Evolutionary conservation across 2,329 filamentous ascomycete genomes (phyloP).

Genomic region (Epichloe gansuensis): DNA sequence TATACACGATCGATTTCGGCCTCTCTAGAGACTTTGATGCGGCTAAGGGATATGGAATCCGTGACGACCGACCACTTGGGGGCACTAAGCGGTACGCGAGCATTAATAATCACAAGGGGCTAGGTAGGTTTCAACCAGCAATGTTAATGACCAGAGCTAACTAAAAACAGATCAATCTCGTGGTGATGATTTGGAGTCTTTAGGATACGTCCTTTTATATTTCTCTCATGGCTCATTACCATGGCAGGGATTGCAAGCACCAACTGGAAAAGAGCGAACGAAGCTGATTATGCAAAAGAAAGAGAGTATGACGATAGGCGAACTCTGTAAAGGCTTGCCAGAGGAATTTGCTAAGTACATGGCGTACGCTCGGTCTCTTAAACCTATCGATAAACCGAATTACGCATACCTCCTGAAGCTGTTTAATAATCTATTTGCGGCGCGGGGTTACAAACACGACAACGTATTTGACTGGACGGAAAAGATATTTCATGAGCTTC

Average conservation of each 20-base stretch:
- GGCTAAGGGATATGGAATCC: background rate
- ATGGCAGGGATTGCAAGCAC: background rate
- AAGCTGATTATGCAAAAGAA: conserved; percentile 11
- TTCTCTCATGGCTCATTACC: background rate
- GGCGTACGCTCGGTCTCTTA: conserved; percentile 61
- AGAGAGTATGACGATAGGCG: conserved; percentile 48
- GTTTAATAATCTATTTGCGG: conserved; percentile 59
- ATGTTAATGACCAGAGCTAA: background rate
- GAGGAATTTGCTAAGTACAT: conserved; percentile 66
- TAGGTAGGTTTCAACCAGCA: background rate
- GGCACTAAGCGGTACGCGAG: background rate
- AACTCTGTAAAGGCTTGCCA: conserved; percentile 61
- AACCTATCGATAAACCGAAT: conserved; percentile 64
- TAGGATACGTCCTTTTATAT: conserved; percentile 3
- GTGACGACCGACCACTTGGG: background rate
- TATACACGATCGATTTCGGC: conserved; percentile 98
- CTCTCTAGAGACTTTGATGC: conserved; percentile 40
- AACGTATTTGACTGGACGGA: conserved; percentile 66
- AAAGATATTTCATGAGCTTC: conserved; percentile 10
- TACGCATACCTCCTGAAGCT: conserved; percentile 66
- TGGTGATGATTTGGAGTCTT: conserved; percentile 1
- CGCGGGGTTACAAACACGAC: conserved; percentile 63
- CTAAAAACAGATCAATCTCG: background rate
- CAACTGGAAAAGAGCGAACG: conserved; percentile 49
- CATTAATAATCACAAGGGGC: conserved; percentile 1